Percentiles rank a stretch among this genome's conserved stretches.
Conservation (phyloP, 208 protist genomes). For the Wallacemonas sp. region DNA sequence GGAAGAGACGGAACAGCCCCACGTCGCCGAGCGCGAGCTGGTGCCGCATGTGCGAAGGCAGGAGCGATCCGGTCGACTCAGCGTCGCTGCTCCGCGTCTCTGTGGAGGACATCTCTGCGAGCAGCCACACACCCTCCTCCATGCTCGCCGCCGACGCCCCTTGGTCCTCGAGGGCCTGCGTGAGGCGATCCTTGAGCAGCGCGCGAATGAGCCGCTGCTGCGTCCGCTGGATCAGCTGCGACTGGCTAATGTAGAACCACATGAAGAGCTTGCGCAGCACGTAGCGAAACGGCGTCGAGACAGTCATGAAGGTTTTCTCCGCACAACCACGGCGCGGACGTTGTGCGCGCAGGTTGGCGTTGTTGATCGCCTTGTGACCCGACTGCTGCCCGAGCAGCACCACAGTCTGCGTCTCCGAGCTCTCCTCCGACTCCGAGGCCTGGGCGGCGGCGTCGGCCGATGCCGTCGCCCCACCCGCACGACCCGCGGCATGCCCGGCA, state of each 20-base stretch:
- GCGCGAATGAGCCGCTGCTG: conserved; percentile 41
- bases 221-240: conserved; percentile 42
- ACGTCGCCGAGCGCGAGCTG: conserved; percentile 46
- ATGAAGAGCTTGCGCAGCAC: conserved; percentile 43
- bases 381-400: conserved; percentile 34
- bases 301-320: conserved; percentile 31
- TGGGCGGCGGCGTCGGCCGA: conserved; percentile 23
- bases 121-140: conserved; percentile 31
- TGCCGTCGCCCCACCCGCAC: conserved; percentile 21
- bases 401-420: conserved; percentile 56
- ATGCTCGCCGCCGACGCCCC: conserved; percentile 20
- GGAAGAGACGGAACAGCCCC: conserved; percentile 58
- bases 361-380: conserved; percentile 37
- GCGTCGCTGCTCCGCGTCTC: conserved; percentile 32
- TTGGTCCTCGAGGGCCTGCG: conserved; percentile 29
- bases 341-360: conserved; percentile 47
- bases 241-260: conserved; percentile 47
- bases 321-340: conserved; percentile 33
- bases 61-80: conserved; percentile 33
- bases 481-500: conserved; percentile 24
- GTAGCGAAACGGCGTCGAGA: conserved; percentile 38
- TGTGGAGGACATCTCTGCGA: conserved; percentile 38
- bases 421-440: conserved; percentile 34
- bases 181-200: conserved; percentile 48
- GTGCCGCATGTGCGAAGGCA: conserved; percentile 46